A percentile compares a stretch with the other conserved stretches of the same genome.
These are phyloP conservation scores for Globisporangium perplexum DNA, from an alignment of 352 stramenopile species.

Conservation along the genomic window DNA sequence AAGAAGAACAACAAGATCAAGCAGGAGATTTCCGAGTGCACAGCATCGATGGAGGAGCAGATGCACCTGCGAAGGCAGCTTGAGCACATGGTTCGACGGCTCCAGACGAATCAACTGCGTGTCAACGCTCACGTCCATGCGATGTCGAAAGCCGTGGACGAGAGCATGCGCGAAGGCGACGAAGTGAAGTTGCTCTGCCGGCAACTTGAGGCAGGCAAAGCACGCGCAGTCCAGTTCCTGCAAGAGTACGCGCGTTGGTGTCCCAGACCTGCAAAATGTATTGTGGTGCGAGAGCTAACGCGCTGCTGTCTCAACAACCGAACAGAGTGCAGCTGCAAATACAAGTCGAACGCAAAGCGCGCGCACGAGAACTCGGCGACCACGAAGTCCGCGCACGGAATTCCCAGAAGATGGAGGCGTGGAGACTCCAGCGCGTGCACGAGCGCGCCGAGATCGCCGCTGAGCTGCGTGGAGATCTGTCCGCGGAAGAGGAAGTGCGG, in stretches of 20 bases:
- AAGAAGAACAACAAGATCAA: slow-evolving; percentile 66
- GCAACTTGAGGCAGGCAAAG: slow-evolving; percentile 76
- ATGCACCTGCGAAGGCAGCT: slow-evolving; percentile 66
- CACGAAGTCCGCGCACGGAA: slow-evolving; percentile 76
- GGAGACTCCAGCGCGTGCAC: slow-evolving; percentile 61
- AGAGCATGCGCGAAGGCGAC: slow-evolving; percentile 54
- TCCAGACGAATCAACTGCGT: slow-evolving; percentile 69
- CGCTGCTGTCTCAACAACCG: neutral
- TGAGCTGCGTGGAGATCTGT: slow-evolving; percentile 68
- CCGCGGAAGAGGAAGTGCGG: slow-evolving; percentile 49
- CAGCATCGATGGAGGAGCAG: slow-evolving; percentile 72
- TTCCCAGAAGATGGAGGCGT: slow-evolving; percentile 77
- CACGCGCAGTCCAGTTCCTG: slow-evolving; percentile 60
- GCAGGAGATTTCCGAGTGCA: slow-evolving; percentile 63
- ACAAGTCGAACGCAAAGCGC: slow-evolving; percentile 54
- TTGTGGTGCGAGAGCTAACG: neutral
- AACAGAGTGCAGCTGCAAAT: slow-evolving; percentile 57
- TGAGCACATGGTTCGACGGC: slow-evolving; percentile 76
- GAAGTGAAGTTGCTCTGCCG: slow-evolving; percentile 72
- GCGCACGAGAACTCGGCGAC: slow-evolving; percentile 62
- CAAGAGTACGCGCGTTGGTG: slow-evolving; percentile 35
- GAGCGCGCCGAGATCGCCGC: slow-evolving; percentile 74
- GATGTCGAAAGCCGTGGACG: slow-evolving; percentile 63
- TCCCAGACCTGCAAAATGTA: neutral
- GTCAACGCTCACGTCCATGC: slow-evolving; percentile 61